Evolutionary conservation across 169 alveolate genomes (phyloP).

Genomic region (Pseudocohnilembus persalinus): DNA sequence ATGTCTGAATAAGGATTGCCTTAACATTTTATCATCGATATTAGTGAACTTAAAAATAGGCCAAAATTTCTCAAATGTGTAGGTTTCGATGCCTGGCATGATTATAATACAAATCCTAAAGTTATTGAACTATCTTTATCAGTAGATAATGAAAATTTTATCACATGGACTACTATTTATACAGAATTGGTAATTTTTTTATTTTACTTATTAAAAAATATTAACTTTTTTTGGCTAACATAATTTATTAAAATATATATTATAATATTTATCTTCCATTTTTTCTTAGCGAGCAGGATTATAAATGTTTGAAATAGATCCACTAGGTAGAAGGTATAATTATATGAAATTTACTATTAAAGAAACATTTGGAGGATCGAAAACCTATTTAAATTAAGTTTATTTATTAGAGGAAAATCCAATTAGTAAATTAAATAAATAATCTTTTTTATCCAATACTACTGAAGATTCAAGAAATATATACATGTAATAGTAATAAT

Average conservation of each 20-base stretch:
- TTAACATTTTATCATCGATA: slow-evolving; percentile 44
- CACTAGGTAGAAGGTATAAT: slow-evolving; percentile 38
- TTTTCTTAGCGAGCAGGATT: slow-evolving; percentile 32
- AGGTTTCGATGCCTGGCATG: slow-evolving; percentile 65
- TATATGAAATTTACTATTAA: slow-evolving; percentile 30
- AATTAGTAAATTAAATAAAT: neutral
- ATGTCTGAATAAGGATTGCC: slow-evolving; percentile 55
- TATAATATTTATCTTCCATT: too few relatives aligned
- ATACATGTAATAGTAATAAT: too few relatives aligned
- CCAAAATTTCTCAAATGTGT: slow-evolving; percentile 49
- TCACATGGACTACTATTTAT: slow-evolving; percentile 34
- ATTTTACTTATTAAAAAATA: neutral
- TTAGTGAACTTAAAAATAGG: slow-evolving; percentile 27
- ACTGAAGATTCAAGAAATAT: too few relatives aligned
- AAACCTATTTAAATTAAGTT: slow-evolving; percentile 38
- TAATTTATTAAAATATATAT: too few relatives aligned
- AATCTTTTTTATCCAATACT: neutral
- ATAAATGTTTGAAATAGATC: slow-evolving; percentile 36
- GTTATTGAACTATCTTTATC: slow-evolving; percentile 49
- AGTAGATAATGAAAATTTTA: slow-evolving; percentile 30
- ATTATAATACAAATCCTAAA: slow-evolving; percentile 55
- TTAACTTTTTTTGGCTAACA: neutral
- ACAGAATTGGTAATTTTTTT: slow-evolving; percentile 35
- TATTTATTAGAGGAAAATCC: slow-evolving; percentile 40
- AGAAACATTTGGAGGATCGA: slow-evolving; percentile 45